Evolutionary conservation across 495 filamentous ascomycete species (phyloP).

Genomic region (Aspergillus taichungensis): DNA sequence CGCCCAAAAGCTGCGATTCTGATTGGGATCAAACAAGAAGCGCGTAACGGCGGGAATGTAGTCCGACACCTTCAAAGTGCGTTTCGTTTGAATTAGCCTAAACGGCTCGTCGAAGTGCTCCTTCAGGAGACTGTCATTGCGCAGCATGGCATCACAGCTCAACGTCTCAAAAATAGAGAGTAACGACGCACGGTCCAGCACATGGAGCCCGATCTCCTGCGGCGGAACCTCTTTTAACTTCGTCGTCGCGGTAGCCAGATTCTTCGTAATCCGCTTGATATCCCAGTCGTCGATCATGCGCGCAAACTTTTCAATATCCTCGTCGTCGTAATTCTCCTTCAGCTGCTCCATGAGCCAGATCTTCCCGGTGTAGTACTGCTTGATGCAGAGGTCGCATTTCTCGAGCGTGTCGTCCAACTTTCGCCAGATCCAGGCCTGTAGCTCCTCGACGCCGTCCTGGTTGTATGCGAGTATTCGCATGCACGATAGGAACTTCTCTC

Average conservation of each 20-base stretch:
- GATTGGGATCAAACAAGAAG: conserved; percentile 67
- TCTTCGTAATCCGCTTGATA: conserved; percentile 51
- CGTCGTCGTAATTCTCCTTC: conserved; percentile 53
- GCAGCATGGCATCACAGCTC: conserved; percentile 52
- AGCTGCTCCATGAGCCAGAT: conserved; percentile 53
- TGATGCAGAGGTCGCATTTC: conserved; percentile 71
- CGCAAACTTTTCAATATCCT: conserved; percentile 49
- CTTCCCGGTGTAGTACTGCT: conserved; percentile 68
- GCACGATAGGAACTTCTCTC: conserved; percentile 50
- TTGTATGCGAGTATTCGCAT: conserved; percentile 61
- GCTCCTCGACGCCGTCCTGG: conserved; percentile 48
- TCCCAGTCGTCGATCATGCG: conserved; percentile 49
- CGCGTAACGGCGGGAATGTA: conserved; percentile 69
- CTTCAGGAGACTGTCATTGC: conserved; percentile 41
- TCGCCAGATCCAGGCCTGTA: conserved; percentile 50
- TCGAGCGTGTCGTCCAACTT: conserved; percentile 47
- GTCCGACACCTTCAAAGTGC: conserved; percentile 56
- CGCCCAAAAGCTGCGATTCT: conserved; percentile 57
- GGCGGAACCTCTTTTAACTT: conserved; percentile 41
- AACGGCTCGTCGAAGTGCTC: conserved; percentile 70
- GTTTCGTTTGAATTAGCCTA: conserved; percentile 61
- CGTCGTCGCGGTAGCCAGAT: conserved; percentile 40
- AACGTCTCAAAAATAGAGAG: conserved; percentile 56
- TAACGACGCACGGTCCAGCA: conserved; percentile 41
- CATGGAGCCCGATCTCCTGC: conserved; percentile 36